Base-by-base conservation (phyloP, 2,329 filamentous ascomycete species). In the Ophiostoma novo-ulmi region DNA sequence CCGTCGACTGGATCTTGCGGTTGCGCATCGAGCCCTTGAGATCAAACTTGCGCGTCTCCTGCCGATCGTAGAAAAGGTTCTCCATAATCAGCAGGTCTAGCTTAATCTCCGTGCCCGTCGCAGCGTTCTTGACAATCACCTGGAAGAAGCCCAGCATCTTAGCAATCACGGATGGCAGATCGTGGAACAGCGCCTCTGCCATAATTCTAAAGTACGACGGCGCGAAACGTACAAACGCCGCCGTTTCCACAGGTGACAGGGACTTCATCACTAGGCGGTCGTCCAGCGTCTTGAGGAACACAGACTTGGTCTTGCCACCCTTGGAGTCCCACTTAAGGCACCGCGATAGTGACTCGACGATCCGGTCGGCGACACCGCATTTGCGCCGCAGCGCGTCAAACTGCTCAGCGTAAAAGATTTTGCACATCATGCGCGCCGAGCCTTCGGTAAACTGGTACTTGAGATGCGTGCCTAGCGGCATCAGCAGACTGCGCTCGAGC, bases 91-190 rank as follows among this genome's bases (percentile, higher is more conserved):
- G 84, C 69, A 99, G 85, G 79, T 96, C 97, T 80, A 94, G 92
- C 78, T 97, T 97, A 79, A 97, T 94, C 78, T 99, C 95, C 0
- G 91, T 91, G 68, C 93, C 94, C 0, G 94, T 97, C 22, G 87
- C 85, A 0, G 95, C 92, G 75, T 98, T 98, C 81, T 97, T 97
- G 81, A 99, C 97, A 74, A 94, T 91, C 67, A 99, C 91, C 76
- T 98, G 94, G 81, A 97, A 99, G 79, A 99, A 96, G 0, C 95
- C 95, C 70, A 99, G 88, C 95, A 99, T 99, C 82, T 99, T 99
- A 39, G 95, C 95, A 77, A 99, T 99, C 61, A 97, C 95, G 1
- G 93, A 97, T 0, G 95, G 95, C 1, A 99, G 84, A 75, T 94
- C 94, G 76, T 97, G 94, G 82, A 99, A 99, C 20, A 99, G 85